Percentiles rank a stretch among this genome's conserved stretches.
Evolutionary conservation across 495 filamentous ascomycete species (phyloP).

Genomic region (Aspergillus steynii): DNA sequence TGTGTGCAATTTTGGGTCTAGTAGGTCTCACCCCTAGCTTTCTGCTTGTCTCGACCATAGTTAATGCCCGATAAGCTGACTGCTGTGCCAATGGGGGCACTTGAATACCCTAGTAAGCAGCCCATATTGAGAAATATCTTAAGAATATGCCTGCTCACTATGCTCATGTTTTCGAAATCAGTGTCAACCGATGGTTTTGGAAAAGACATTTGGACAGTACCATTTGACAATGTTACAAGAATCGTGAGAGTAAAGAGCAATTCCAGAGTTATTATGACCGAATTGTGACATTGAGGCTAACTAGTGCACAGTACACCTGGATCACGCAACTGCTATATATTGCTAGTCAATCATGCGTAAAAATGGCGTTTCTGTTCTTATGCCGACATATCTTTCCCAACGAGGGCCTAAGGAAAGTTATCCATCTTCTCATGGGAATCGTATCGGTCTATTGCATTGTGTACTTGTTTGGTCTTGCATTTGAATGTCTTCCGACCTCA

Average conservation of each 20-base stretch:
- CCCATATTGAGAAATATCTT: background rate
- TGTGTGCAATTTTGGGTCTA: slow-evolving; percentile 11
- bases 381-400: slow-evolving; percentile 13
- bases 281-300: background rate
- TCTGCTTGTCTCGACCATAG: background rate
- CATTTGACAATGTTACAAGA: slow-evolving; percentile 7
- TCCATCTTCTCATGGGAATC: background rate
- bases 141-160: background rate
- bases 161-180: background rate
- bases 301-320: background rate
- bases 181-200: slow-evolving; percentile 9
- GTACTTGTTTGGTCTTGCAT: background rate
- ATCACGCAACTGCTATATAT: slow-evolving; percentile 7
- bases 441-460: background rate
- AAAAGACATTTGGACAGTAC: slow-evolving; percentile 10
- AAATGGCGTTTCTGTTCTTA: slow-evolving; percentile 11
- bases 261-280: background rate
- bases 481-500: slow-evolving; percentile 9
- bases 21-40: slow-evolving; percentile 2
- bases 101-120: slow-evolving; percentile 9
- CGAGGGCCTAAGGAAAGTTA: background rate
- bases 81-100: slow-evolving; percentile 9
- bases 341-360: background rate
- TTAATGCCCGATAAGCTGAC: background rate
- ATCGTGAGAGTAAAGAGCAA: slow-evolving; percentile 5